A percentile compares a stretch with the other conserved stretches of the same genome.
Conservation (phyloP, 179 eudicot species). For the Amaranthus tricolor region DNA sequence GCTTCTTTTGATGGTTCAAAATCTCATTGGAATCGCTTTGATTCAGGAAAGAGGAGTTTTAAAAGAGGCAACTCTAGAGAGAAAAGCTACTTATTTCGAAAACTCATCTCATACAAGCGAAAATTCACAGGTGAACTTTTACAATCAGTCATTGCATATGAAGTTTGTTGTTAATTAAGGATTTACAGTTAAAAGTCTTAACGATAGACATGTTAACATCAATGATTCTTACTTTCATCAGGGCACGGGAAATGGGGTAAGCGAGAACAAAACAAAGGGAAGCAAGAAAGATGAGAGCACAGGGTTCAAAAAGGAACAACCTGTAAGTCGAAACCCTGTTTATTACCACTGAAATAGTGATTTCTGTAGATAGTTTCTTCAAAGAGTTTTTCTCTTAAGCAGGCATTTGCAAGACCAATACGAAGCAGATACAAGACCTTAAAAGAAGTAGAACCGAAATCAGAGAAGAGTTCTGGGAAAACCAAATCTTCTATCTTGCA, state of each 20-base stretch:
- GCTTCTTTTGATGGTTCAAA: neutral
- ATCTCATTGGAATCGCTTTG: neutral
- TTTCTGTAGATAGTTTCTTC: neutral
- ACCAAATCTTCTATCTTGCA: conserved; percentile 27
- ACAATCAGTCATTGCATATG: neutral
- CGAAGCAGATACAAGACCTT: conserved; percentile 32
- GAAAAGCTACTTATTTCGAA: conserved; percentile 41
- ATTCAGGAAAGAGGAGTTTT: conserved; percentile 89
- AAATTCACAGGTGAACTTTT: conserved; percentile 30
- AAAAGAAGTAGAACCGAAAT: conserved; percentile 17
- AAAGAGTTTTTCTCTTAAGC: neutral
- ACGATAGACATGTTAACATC: neutral
- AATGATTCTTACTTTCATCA: conserved; percentile 10
- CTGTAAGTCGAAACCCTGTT: conserved; percentile 23
- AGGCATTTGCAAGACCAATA: conserved; percentile 17
- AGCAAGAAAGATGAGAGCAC: conserved; percentile 23
- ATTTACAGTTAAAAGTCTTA: too few relatives aligned
- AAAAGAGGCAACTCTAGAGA: conserved; percentile 76
- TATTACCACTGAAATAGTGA: too few relatives aligned
- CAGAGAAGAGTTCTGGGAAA: conserved; percentile 30
- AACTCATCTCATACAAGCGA: conserved; percentile 32
- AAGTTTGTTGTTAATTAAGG: neutral
- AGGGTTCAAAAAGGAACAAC: conserved; percentile 23
- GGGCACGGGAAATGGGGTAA: conserved; percentile 20
- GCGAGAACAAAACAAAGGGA: conserved; percentile 19